phyloP scores from a whole-genome alignment of 1,284 basidiomycete genomes.

The Melampsora larici-populina region DNA sequence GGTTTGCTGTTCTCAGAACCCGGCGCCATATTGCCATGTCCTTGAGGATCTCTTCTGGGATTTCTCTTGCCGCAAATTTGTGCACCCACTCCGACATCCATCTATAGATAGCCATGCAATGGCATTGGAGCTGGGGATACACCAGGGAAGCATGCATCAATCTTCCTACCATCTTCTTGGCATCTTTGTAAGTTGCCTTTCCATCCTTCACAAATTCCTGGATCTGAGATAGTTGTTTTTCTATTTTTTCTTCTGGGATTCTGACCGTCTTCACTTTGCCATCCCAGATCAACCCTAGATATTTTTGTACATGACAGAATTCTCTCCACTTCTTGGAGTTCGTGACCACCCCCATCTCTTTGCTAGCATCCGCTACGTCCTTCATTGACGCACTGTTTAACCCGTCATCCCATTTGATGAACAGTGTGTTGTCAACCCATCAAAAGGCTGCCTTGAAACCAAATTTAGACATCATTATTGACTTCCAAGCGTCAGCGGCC shows the following conservation, averaged over 20 bases:
- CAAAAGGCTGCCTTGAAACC: neutral
- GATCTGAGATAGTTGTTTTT: neutral
- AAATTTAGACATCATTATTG: neutral
- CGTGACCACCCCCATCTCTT: neutral
- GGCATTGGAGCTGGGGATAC: neutral
- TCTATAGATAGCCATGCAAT: neutral
- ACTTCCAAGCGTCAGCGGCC: neutral
- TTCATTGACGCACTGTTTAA: neutral
- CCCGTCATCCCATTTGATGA: neutral
- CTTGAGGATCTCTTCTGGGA: no score
- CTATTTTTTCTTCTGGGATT: neutral
- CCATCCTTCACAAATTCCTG: neutral
- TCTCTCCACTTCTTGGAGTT: neutral
- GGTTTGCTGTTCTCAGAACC: no score
- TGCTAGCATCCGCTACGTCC: neutral
- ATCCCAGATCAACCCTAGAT: neutral
- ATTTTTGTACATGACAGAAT: neutral
- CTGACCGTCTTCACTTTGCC: neutral
- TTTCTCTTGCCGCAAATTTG: no score
- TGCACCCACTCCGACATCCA: neutral
- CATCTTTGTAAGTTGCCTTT: neutral
- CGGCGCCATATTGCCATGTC: no score
- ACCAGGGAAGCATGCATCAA: neutral
- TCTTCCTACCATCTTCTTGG: neutral
- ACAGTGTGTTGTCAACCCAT: slow-evolving; percentile 14